These are phyloP conservation scores for Platanus orientalis DNA, from an alignment of 164 flowering plant species.

Conservation along the genomic window DNA sequence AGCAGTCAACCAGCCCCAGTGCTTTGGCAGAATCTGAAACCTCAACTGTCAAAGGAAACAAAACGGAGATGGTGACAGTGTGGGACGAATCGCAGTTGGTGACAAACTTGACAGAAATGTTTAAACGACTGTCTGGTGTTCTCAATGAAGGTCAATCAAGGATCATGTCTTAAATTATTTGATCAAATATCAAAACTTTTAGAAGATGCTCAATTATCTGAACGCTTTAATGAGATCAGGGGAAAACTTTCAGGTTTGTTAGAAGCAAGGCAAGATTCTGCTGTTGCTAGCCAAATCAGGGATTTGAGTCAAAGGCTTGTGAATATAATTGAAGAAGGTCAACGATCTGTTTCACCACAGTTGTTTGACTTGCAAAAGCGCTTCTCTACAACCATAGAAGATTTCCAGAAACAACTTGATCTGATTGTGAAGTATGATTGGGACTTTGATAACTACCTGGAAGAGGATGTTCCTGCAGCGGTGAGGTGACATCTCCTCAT, in stretches of 20 bases:
- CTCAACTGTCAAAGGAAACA: conserved; percentile 24
- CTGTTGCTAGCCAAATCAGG: conserved; percentile 57
- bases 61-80: conserved; percentile 26
- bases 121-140: conserved; percentile 85
- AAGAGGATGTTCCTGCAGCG: conserved; percentile 96
- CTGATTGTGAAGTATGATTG: conserved; percentile 91
- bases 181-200: conserved; percentile 76
- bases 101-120: conserved; percentile 58
- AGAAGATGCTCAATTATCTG: conserved; percentile 70
- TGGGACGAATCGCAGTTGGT: conserved; percentile 80
- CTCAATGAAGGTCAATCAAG: conserved; percentile 78
- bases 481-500: conserved; percentile 87
- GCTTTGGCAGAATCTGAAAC: conserved; percentile 23
- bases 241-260: conserved; percentile 59
- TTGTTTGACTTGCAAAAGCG: conserved; percentile 77
- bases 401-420: conserved; percentile 92
- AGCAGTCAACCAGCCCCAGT: conserved; percentile 19
- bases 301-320: conserved; percentile 86
- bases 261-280: conserved; percentile 66
- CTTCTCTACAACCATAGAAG: conserved; percentile 62
- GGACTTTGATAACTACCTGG: conserved; percentile 96
- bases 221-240: conserved; percentile 64
- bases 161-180: conserved; percentile 60
- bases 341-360: conserved; percentile 82
- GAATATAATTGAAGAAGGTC: conserved; percentile 74